These are phyloP conservation scores for Metschnikowia lachancei DNA, from an alignment of 805 yeast species.

Conservation along the genomic window DNA sequence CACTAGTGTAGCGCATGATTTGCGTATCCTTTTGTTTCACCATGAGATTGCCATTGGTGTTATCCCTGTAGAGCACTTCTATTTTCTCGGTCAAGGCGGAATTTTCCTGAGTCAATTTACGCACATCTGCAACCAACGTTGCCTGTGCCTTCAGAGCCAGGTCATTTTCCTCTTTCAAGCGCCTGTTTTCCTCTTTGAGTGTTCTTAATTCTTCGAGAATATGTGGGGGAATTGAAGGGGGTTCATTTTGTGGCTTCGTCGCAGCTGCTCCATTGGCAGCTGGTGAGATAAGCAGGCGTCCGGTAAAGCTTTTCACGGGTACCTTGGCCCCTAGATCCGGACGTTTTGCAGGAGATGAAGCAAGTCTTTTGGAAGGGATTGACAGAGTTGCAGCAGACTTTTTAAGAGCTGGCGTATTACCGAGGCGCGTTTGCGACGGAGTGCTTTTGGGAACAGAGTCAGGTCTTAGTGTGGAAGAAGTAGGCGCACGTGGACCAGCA, in stretches of 20 bases:
- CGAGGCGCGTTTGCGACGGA: neutral
- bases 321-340: slow-evolving; percentile 23
- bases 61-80: slow-evolving; percentile 23
- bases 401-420: slow-evolving; percentile 6
- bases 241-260: neutral
- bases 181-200: slow-evolving; percentile 52
- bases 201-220: slow-evolving; percentile 30
- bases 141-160: slow-evolving; percentile 24
- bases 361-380: slow-evolving; percentile 66
- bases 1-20: slow-evolving; percentile 56
- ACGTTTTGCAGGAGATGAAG: slow-evolving; percentile 66
- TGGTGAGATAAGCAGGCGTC: slow-evolving; percentile 39
- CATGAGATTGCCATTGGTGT: slow-evolving; percentile 48
- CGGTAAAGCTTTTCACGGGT: slow-evolving; percentile 39
- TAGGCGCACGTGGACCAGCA: slow-evolving; percentile 18
- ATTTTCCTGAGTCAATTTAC: slow-evolving; percentile 30
- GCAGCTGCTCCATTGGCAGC: slow-evolving; percentile 14
- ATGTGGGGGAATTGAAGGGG: slow-evolving; percentile 2
- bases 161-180: slow-evolving; percentile 35
- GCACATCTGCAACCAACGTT: slow-evolving; percentile 25
- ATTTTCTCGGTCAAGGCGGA: slow-evolving; percentile 5
- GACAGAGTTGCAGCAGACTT: slow-evolving; percentile 14
- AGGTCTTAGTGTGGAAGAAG: slow-evolving; percentile 5
- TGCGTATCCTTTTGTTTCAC: slow-evolving; percentile 70
- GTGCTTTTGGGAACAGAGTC: neutral